Percentiles rank a stretch among this genome's conserved stretches.
These are phyloP conservation scores for Kurtzmaniella quercitrusa DNA, from an alignment of 1,139 yeast genomes.

Conservation along the genomic window DNA sequence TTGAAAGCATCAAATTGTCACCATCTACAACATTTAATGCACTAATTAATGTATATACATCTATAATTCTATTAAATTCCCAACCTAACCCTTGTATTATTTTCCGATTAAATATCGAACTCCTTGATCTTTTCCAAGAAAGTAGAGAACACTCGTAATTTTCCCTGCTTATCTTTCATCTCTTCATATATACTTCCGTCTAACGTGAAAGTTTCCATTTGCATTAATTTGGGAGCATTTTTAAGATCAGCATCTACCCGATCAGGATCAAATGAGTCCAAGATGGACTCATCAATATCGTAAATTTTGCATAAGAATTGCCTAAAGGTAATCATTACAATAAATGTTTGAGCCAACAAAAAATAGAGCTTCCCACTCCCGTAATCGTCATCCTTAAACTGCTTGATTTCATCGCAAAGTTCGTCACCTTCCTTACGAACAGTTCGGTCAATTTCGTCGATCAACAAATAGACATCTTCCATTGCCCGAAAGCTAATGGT, in stretches of 20 bases:
- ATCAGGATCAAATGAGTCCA: slow-evolving; percentile 21
- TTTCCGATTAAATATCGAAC: not conserved
- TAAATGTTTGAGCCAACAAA: slow-evolving; percentile 18
- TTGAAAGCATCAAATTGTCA: slow-evolving; percentile 4
- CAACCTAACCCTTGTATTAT: not conserved
- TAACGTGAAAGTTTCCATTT: slow-evolving; percentile 9
- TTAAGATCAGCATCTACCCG: slow-evolving; percentile 24
- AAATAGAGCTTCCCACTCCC: slow-evolving; percentile 8
- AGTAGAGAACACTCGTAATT: slow-evolving; percentile 5
- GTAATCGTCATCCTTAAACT: not conserved
- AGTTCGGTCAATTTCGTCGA: slow-evolving; percentile 14
- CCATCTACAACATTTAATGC: no score
- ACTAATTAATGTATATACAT: not conserved
- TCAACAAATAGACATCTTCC: slow-evolving; percentile 34
- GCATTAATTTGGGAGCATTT: slow-evolving; percentile 16
- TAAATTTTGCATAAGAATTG: slow-evolving; percentile 19
- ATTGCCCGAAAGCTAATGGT: slow-evolving; percentile 29
- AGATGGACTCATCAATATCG: slow-evolving; percentile 18
- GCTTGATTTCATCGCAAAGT: slow-evolving; percentile 19
- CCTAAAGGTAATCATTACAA: slow-evolving; percentile 21
- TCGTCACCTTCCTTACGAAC: slow-evolving; percentile 31
- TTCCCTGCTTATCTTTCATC: slow-evolving; percentile 1
- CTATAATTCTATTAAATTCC: not conserved
- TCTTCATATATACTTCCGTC: slow-evolving; percentile 6
- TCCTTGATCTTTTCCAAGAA: slow-evolving; percentile 8